Conservation (phyloP, 768 basidiomycete genomes). For the Mycena haematopus region DNA sequence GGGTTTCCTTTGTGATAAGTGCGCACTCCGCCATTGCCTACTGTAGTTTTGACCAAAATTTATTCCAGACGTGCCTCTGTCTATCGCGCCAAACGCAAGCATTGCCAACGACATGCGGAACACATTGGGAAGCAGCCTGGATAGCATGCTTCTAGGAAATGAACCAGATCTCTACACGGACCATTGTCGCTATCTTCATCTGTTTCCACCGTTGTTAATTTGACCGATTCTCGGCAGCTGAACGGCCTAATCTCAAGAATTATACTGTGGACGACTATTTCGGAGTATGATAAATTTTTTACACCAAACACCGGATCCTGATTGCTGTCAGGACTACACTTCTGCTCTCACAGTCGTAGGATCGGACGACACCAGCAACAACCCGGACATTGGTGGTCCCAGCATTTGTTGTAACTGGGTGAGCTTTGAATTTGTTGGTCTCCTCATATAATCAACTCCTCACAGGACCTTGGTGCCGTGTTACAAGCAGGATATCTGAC, state of each 20-base stretch:
- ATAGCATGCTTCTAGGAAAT: constrained; percentile 57
- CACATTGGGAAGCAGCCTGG: constrained; percentile 47
- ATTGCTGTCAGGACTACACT: constrained; percentile 48
- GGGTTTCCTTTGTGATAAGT: constrained; percentile 42
- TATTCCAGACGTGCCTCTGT: constrained; percentile 20
- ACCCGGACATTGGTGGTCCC: constrained; percentile 43
- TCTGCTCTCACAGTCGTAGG: constrained; percentile 31
- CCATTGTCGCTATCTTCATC: constrained; percentile 35
- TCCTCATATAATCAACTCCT: background rate
- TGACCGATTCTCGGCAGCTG: constrained; percentile 14
- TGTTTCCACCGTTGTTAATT: background rate
- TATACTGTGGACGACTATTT: constrained; percentile 56
- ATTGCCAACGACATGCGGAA: constrained; percentile 42
- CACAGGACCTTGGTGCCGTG: constrained; percentile 50
- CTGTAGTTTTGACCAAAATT: constrained; percentile 12
- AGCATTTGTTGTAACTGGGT: too few species aligned
- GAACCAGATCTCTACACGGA: constrained; percentile 66
- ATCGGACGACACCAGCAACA: constrained; percentile 3
- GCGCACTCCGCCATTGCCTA: constrained; percentile 26
- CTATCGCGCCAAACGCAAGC: constrained; percentile 17
- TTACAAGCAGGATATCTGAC: constrained; percentile 49
- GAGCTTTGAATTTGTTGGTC: constrained; percentile 19
- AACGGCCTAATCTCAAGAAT: constrained; percentile 50
- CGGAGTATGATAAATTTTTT: constrained; percentile 37
- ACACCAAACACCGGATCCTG: background rate